Conservation (phyloP, 371 early-diverging fungal genomes). For the Mucor mucedo region DNA sequence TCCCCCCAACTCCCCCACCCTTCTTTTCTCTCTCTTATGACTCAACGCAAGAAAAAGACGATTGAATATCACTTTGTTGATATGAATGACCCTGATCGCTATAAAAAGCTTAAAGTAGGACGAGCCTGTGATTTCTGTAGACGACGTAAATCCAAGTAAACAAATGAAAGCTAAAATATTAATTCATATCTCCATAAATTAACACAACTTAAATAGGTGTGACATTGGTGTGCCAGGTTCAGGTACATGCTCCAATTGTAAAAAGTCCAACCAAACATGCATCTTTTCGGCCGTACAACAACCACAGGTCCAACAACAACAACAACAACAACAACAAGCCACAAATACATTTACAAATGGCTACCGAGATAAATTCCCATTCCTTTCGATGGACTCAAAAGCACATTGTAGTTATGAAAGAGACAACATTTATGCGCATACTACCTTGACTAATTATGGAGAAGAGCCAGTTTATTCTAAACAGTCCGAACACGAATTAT, state of each 20-base stretch:
- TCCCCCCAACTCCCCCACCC: neutral
- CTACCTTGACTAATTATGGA: neutral
- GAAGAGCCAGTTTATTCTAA: conserved; percentile 4
- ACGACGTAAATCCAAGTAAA: conserved; percentile 52
- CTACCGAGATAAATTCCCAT: conserved; percentile 18
- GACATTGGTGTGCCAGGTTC: conserved; percentile 43
- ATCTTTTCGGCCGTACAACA: conserved; percentile 24
- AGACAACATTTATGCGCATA: conserved; percentile 4
- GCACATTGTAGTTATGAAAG: conserved; percentile 28
- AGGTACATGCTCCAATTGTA: conserved; percentile 44
- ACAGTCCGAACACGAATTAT: conserved; percentile 51
- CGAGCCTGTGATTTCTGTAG: conserved; percentile 50
- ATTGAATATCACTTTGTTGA: conserved; percentile 45
- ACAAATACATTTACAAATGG: neutral
- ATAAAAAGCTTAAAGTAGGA: conserved; percentile 43
- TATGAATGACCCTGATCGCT: conserved; percentile 47
- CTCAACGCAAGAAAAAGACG: conserved; percentile 21
- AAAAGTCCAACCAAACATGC: conserved; percentile 26
- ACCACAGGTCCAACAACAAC: no score
- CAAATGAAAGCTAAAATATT: neutral
- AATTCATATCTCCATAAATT: neutral
- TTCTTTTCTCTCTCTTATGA: conserved; percentile 7
- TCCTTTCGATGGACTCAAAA: conserved; percentile 21
- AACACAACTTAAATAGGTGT: conserved; percentile 23
- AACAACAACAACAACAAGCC: neutral